A percentile compares a stretch with the other conserved stretches of the same genome.
phyloP scores from a whole-genome alignment of 345 rosid species.

The Eucalyptus brandiana region DNA sequence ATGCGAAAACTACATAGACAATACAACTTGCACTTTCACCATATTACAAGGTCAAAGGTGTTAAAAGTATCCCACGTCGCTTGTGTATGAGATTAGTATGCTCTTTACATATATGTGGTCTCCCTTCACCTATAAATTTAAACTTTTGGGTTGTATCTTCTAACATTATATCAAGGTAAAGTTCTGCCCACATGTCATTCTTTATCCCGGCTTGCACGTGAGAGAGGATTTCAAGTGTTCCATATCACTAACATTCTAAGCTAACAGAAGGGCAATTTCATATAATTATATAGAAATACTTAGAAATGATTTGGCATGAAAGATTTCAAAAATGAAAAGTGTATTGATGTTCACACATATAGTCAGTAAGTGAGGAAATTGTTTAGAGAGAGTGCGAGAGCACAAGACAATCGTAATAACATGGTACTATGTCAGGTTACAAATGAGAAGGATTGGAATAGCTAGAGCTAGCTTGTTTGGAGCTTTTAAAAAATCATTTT shows the following conservation, averaged over 20 bases:
- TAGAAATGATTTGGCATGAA: not conserved
- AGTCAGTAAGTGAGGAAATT: not conserved
- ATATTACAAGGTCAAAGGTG: not conserved
- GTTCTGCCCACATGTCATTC: not conserved
- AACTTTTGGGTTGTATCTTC: not conserved
- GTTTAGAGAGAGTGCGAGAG: not conserved
- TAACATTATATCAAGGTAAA: not conserved
- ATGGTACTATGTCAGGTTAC: not conserved
- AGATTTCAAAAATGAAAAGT: not conserved
- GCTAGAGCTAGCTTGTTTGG: not conserved
- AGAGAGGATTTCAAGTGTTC: not conserved
- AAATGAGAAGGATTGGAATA: not conserved
- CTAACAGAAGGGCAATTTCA: not conserved
- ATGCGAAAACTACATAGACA: not conserved
- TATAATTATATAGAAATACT: not conserved
- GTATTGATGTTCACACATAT: not conserved
- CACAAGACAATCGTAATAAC: not conserved
- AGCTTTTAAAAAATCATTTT: not conserved
- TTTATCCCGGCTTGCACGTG: not conserved
- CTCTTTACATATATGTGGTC: not conserved
- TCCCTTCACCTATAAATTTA: not conserved
- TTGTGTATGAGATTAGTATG: not conserved
- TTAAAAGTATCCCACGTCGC: not conserved
- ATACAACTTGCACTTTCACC: not conserved
- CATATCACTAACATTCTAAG: not conserved